Base-by-base conservation (phyloP, 805 yeast genomes). In the Lachancea sp. region DNA sequence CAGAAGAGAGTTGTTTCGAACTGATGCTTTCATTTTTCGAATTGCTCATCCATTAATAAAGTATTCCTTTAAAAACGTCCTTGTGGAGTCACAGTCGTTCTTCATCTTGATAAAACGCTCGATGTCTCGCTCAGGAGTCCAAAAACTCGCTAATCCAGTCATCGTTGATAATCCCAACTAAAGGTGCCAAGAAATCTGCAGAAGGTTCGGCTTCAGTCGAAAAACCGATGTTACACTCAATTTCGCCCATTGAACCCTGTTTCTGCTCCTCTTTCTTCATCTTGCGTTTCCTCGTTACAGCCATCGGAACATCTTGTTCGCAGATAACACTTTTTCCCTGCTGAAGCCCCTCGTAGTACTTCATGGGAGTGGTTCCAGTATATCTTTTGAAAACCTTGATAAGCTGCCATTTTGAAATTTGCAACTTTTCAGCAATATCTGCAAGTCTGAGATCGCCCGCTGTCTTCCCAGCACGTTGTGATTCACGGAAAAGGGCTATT, bases 371-470 rank as follows among this genome's bases (percentile, higher is more conserved):
- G 3, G 38, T 35, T 3, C 38, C 38, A 7, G 38, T 35, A 15
- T 35, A 35, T 13, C 38, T 10, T 13, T 35, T 35, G n/a, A 35
- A 35, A 10, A 35, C 27, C 38, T 35, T 35, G 5, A 35, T 35
- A 3, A 35, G 38, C 16, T 35, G 38, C 38, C 38, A 35, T n/a
- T 35, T 35, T 12, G 38, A 35, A 19, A 35, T 20, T 3, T 35
- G 27, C 4, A 18, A 11, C 27, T 19, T 18, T 35, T 18, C 12
- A 12, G 38, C 25, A 19, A 35, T 6, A 7, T 18, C 27, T 18
- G 38, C 38, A 3, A 35, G 12, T 20, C 19, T 35, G 13, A 35
- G 19, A 11, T 35, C 38, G 6, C 27, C 19, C 3, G 27, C 38
- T 6, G 27, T 18, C 16, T 6, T 18, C 3, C 38, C 38, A 7